Conservation (phyloP, 352 stramenopile species). For the Globisporangium uncinulatum region DNA sequence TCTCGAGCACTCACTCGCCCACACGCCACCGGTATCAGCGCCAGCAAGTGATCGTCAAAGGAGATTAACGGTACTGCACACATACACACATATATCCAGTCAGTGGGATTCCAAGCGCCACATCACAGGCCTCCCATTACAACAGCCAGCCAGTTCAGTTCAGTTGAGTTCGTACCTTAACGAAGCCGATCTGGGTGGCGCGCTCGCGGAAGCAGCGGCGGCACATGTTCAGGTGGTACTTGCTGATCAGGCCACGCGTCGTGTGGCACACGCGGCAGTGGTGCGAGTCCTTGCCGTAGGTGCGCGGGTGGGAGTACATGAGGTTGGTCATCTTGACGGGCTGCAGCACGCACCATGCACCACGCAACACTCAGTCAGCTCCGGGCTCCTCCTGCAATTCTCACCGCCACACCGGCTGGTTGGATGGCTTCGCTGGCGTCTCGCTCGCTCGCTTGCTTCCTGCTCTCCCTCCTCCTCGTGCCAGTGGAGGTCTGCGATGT, state of each 20-base stretch:
- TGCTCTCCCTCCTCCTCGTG: no score
- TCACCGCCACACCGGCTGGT: not conserved
- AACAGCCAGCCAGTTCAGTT: not conserved
- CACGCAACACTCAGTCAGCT: not conserved
- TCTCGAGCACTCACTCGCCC: not conserved
- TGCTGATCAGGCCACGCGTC: slow-evolving; percentile 92
- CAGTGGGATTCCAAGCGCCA: not conserved
- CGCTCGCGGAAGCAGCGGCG: slow-evolving; percentile 95
- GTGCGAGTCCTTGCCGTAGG: slow-evolving; percentile 88
- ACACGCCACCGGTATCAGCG: not conserved
- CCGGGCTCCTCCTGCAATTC: not conserved
- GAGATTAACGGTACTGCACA: slow-evolving; percentile 59
- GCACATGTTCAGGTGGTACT: slow-evolving; percentile 96
- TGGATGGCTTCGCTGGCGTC: no score
- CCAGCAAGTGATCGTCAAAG: slow-evolving; percentile 22
- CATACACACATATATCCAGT: slow-evolving; percentile 9
- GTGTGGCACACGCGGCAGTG: slow-evolving; percentile 90
- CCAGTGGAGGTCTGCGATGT: no score
- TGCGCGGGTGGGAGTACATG: slow-evolving; percentile 82
- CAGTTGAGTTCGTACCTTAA: slow-evolving; percentile 71
- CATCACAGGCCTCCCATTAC: not conserved
- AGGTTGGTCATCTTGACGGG: slow-evolving; percentile 87
- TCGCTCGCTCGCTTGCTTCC: no score
- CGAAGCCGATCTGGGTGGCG: slow-evolving; percentile 93
- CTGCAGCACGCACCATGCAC: slow-evolving; percentile 10